Conservation (phyloP, 441 rosid genomes). For the Adansonia rubrostipa region DNA sequence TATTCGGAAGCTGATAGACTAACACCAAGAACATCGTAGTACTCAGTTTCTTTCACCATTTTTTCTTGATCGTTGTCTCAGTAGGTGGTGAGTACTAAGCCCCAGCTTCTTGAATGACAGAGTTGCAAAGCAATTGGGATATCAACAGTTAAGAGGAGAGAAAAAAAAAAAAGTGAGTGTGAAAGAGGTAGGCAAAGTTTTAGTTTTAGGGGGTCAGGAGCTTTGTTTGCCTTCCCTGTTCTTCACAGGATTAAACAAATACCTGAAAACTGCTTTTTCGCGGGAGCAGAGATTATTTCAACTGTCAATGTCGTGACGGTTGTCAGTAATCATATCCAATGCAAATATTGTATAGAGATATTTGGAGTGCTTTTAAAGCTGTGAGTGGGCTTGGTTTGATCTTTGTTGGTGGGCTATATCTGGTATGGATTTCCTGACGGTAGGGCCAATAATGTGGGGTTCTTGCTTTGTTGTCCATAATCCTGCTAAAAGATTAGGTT, state of each 20-base stretch:
- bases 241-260: conserved; percentile 52
- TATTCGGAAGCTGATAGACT: conserved; percentile 79
- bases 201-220: conserved; percentile 42
- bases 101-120: background rate
- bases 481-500: too few relatives aligned
- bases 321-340: conserved; percentile 23
- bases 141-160: conserved; percentile 13
- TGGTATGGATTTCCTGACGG: background rate
- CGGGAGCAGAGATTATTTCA: conserved; percentile 61
- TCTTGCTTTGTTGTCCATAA: background rate
- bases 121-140: background rate
- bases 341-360: background rate
- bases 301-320: conserved; percentile 40
- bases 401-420: background rate
- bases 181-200: conserved; percentile 20
- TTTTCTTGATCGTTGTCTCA: conserved; percentile 10
- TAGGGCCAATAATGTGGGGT: background rate
- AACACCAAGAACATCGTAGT: conserved; percentile 85
- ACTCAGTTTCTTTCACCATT: conserved; percentile 84
- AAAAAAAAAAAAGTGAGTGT: conserved; percentile 18
- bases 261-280: conserved; percentile 42
- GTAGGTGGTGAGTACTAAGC: background rate
- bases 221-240: conserved; percentile 66
- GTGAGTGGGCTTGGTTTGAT: conserved; percentile 29
- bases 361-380: conserved; percentile 22